Evolutionary conservation across 2,329 filamentous ascomycete genomes (phyloP), one percentile per base, ranked within the genome.

Genomic region (Tolypocladium ovalisporum): DNA sequence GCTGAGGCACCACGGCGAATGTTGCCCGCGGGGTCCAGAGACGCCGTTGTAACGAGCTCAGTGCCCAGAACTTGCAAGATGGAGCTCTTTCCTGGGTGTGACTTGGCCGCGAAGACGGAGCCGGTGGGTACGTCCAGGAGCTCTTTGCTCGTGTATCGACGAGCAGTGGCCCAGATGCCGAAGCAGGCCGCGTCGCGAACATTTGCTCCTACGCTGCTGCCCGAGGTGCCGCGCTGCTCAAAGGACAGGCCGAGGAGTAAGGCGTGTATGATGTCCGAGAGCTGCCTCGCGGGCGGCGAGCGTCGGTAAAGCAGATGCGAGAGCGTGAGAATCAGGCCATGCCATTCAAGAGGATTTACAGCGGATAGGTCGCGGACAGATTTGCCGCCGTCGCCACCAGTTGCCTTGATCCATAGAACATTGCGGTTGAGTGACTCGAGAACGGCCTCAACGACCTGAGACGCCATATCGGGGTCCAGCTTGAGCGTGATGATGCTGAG

Each of bases 131-230:
- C 80, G 0, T 77, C 76, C 13, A 87, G 76, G 8, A 97, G 78
- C 69, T 97, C 93, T 0, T 76, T 67, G 0, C 91, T 96, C 1
- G 83, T 85, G 65, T 97, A 99, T 56, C 93, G 86, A 57, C 94
- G 82, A 27, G 93, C 90, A 9, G 97, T 71, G 1, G 92, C 88
- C 94, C 94, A 99, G 29, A 97, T 87, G 8, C 94, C 94, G 69
- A 97, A 99, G 69, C 92, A 97, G 3, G 94, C 90, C 15, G 94
- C 93, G 74, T 99, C 94, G 52, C 94, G 84, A 19, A 99, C 92
- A 64, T 95, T 96, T 1, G 89, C 87, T 2, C 94, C 94, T 13
- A 93, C 79, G 3, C 90, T 92, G 15, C 82, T 85, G n/a, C 94
- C 93, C 3, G 90, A 90, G 0, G 90, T 83, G 52, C 87, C 89